phyloP scores from a whole-genome alignment of 108 stramenopile species.

The Fragilaria radians region DNA sequence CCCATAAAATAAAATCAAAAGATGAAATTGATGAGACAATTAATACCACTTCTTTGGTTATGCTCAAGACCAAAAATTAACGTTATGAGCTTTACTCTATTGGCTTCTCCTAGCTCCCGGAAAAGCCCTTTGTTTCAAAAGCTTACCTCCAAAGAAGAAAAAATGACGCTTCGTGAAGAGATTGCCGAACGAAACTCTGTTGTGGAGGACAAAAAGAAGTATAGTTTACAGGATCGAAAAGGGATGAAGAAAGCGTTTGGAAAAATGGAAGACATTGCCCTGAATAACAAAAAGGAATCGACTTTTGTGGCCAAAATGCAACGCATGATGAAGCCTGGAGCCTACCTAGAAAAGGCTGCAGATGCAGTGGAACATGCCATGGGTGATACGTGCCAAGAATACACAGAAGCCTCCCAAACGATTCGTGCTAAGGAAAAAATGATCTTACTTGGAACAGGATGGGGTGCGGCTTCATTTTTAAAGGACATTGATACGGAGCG shows the following conservation, averaged over 20 bases:
- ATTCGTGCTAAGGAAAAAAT: conserved; percentile 50
- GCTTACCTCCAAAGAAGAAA: conserved; percentile 11
- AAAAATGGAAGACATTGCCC: neutral
- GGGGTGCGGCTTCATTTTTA: conserved; percentile 87
- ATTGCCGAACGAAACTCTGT: conserved; percentile 33
- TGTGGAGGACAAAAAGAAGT: conserved; percentile 38
- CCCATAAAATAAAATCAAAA: too few relatives aligned
- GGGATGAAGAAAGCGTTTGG: conserved; percentile 3
- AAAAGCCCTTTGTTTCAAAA: too few relatives aligned
- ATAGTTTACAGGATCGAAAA: conserved; percentile 27
- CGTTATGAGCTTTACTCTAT: too few relatives aligned
- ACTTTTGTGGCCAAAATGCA: conserved; percentile 28
- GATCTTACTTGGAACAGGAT: conserved; percentile 89
- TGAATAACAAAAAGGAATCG: neutral
- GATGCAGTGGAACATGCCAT: conserved; percentile 51
- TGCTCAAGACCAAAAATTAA: too few relatives aligned
- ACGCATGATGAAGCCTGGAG: conserved; percentile 49
- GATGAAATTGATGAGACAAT: too few relatives aligned
- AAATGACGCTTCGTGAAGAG: conserved; percentile 39
- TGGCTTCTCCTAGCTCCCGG: too few relatives aligned
- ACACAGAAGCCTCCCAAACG: neutral
- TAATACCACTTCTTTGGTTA: too few relatives aligned
- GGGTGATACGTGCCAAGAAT: conserved; percentile 4
- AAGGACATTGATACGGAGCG: conserved; percentile 74
- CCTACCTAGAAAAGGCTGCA: conserved; percentile 79